phyloP scores from a whole-genome alignment of 192 early-diverging fungal species.

The Gigaspora rosea region DNA sequence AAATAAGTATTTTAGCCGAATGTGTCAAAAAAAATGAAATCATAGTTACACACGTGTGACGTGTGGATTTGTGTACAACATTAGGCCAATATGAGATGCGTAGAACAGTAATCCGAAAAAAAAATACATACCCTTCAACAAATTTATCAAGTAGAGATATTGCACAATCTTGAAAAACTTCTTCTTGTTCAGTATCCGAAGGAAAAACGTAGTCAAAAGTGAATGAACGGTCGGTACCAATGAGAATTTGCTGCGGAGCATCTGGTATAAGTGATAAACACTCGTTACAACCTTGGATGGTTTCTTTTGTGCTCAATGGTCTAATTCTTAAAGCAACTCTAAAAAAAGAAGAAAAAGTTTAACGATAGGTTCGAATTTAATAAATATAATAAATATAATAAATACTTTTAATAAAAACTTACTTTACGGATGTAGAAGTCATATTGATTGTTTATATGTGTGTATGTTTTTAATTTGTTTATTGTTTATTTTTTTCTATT shows the following conservation, averaged over 20 bases:
- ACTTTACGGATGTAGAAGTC: conserved; percentile 28
- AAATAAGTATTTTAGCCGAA: neutral
- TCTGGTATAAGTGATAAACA: conserved; percentile 59
- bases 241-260: conserved; percentile 67
- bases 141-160: conserved; percentile 66
- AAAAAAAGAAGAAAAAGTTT: neutral
- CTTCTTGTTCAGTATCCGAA: conserved; percentile 51
- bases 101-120: neutral
- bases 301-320: conserved; percentile 76
- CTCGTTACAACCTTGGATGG: conserved; percentile 60
- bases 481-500: no score
- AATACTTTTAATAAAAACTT: neutral
- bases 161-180: conserved; percentile 61
- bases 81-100: neutral
- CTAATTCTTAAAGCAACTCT: conserved; percentile 81
- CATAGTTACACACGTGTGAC: neutral
- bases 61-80: neutral
- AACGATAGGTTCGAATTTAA: neutral
- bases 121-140: conserved; percentile 63
- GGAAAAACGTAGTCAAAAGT: conserved; percentile 74
- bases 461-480: no score
- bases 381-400: no score
- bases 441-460: neutral
- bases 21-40: no score
- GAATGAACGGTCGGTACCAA: conserved; percentile 64